phyloP scores from a whole-genome alignment of 2,329 filamentous ascomycete genomes.

The Neocucurbitaria cava region DNA sequence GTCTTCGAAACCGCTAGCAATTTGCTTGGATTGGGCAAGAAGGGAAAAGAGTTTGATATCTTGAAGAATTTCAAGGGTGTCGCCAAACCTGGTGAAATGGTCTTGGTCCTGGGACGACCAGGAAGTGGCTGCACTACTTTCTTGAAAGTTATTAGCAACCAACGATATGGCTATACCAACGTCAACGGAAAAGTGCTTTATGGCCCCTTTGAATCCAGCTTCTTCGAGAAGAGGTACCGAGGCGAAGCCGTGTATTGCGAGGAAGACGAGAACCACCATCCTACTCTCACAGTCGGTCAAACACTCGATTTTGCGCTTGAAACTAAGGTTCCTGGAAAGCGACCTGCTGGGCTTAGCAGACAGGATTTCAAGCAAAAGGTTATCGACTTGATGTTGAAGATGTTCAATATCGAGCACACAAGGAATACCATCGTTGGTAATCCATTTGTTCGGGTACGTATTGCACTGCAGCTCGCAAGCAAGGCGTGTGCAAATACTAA shows the following conservation, averaged over 20 bases:
- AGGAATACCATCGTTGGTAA: slow-evolving; percentile 85
- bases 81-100: slow-evolving; percentile 79
- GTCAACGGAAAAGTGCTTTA: slow-evolving; percentile 77
- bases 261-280: slow-evolving; percentile 84
- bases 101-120: slow-evolving; percentile 79
- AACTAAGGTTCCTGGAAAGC: slow-evolving; percentile 82
- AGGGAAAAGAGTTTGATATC: slow-evolving; percentile 75
- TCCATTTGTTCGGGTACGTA: slow-evolving; percentile 70
- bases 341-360: slow-evolving; percentile 76
- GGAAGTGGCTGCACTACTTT: slow-evolving; percentile 66
- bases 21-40: slow-evolving; percentile 70
- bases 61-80: slow-evolving; percentile 72
- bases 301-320: slow-evolving; percentile 86
- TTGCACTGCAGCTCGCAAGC: not conserved
- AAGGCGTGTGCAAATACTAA: not conserved
- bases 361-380: slow-evolving; percentile 78
- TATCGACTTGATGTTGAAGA: slow-evolving; percentile 76
- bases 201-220: slow-evolving; percentile 73
- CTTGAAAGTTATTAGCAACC: slow-evolving; percentile 62
- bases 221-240: slow-evolving; percentile 74
- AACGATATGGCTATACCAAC: slow-evolving; percentile 65
- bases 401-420: slow-evolving; percentile 95
- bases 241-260: slow-evolving; percentile 87
- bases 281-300: slow-evolving; percentile 85
- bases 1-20: slow-evolving; percentile 69